Evolutionary conservation across 2,329 filamentous ascomycete species (phyloP), one percentile per base, ranked within the genome.

Genomic region (Ophiostoma sp.): DNA sequence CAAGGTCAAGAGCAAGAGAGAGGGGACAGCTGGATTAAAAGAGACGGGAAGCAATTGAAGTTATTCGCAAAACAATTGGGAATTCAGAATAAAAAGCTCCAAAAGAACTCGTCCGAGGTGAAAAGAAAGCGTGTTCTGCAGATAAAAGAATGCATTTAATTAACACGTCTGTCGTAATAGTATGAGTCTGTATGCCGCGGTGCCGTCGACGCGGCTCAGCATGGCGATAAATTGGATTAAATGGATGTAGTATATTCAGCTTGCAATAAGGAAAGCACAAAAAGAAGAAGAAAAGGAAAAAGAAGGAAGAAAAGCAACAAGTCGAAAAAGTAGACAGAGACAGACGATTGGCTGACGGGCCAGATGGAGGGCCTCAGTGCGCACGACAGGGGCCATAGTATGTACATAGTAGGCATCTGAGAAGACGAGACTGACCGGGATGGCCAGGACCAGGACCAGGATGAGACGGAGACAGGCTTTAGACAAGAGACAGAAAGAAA

Each of bases 181-280:
- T n/a, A n/a, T n/a, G n/a, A n/a, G n/a, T n/a, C 27, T 31, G 1
- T 31, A 31, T 31, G 27, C 27, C 57, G 57, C 57, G 57, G 57
- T 62, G 57, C 20, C 20, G 20, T 31, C 57, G 57, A 62, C 57
- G 57, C 57, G 57, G 57, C 57, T 62, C 27, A 31, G 27, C 44
- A 48, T 48, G 17, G 57, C 57, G 57, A 62, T 62, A 62, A 62
- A 62, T 62, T 62, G 52, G 23, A 57, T 27, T 27, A 57, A 57
- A 48, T 48, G 20, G 15, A 31, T 31, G 27, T 13, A 52, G 23
- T 20, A 57, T n/a, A 31, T 3, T 57, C 23, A 57, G 57, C 57
- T 62, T 7, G 4, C 17, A 20, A 17, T 39, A 48, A 39, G 36
- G 36, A 20, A 48, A 48, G 20, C 5, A 8, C 41, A 23, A 23